These are phyloP conservation scores for Trametopsis cervina DNA, from an alignment of 768 basidiomycete genomes.

Conservation along the genomic window DNA sequence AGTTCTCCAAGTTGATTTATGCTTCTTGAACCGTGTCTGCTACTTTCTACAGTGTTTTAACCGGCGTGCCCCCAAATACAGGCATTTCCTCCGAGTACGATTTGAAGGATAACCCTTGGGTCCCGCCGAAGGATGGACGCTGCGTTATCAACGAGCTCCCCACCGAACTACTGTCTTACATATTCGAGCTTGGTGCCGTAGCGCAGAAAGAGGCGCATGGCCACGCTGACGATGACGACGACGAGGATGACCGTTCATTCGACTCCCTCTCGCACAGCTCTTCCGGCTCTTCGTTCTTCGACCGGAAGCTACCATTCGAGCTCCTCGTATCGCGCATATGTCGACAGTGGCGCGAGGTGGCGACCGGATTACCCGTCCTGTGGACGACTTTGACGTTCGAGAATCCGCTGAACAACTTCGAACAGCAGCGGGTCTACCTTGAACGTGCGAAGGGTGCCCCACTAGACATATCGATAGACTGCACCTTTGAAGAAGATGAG, in stretches of 20 bases:
- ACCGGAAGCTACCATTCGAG: constrained; percentile 31
- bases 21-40: not conserved
- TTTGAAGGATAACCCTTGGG: constrained; percentile 2
- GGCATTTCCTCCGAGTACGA: not conserved
- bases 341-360: constrained; percentile 45
- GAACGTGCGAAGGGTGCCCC: constrained; percentile 48
- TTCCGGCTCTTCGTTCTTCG: constrained; percentile 11
- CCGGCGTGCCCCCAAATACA: not conserved
- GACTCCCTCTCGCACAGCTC: not conserved
- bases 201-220: not conserved
- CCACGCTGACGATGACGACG: not conserved
- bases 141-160: constrained; percentile 41
- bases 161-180: constrained; percentile 50
- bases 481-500: constrained; percentile 18
- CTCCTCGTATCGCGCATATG: constrained; percentile 56
- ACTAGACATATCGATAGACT: constrained; percentile 43
- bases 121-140: constrained; percentile 14
- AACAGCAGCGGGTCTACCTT: constrained; percentile 38
- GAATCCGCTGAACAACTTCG: constrained; percentile 30
- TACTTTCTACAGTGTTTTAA: not conserved
- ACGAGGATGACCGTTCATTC: not conserved
- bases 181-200: constrained; percentile 22
- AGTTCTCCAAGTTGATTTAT: too few relatives aligned
- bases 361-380: constrained; percentile 45
- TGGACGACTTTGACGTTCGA: constrained; percentile 44